phyloP scores from a whole-genome alignment of 2,329 filamentous ascomycete genomes.

The Tolypocladium capitatum region DNA sequence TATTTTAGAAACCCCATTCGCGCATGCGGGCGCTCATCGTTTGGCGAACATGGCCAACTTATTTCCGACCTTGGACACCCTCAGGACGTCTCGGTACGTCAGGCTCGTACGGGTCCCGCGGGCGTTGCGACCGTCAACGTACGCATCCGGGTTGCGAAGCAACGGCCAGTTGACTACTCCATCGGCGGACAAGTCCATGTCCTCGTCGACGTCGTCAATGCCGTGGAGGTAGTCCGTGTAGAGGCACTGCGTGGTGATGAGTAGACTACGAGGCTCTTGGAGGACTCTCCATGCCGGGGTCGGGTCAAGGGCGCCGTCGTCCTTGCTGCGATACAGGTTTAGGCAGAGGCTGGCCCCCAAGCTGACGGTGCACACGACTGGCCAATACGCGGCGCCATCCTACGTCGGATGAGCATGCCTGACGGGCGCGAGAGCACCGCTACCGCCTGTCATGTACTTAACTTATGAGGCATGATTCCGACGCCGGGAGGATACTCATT shows the following conservation, averaged over 20 bases:
- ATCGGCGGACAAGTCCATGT: conserved; percentile 46
- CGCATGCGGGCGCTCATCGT: conserved; percentile 16
- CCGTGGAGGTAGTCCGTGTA: conserved; percentile 65
- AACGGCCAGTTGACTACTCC: conserved; percentile 63
- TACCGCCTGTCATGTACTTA: conserved; percentile 16
- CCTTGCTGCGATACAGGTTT: conserved; percentile 55
- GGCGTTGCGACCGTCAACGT: conserved; percentile 38
- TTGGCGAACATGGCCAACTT: conserved; percentile 44
- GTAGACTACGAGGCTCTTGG: conserved; percentile 71
- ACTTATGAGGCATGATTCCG: conserved; percentile 94
- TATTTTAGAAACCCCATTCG: conserved; percentile 33
- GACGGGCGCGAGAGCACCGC: conserved; percentile 3
- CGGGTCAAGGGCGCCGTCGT: conserved; percentile 42
- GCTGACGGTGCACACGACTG: conserved; percentile 82
- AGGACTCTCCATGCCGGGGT: conserved; percentile 47
- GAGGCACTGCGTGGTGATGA: conserved; percentile 56
- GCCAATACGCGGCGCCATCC: conserved; percentile 77
- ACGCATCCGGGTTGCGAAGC: conserved; percentile 35
- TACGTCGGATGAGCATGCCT: conserved; percentile 21
- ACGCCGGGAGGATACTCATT: conserved; percentile 83
- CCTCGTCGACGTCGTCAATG: conserved; percentile 52
- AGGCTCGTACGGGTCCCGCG: conserved; percentile 55
- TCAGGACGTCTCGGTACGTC: conserved; percentile 77
- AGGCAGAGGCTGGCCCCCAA: conserved; percentile 66
- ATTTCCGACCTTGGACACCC: conserved; percentile 60